phyloP scores from a whole-genome alignment of 164 flowering plant species.

The Vitis amurensis region DNA sequence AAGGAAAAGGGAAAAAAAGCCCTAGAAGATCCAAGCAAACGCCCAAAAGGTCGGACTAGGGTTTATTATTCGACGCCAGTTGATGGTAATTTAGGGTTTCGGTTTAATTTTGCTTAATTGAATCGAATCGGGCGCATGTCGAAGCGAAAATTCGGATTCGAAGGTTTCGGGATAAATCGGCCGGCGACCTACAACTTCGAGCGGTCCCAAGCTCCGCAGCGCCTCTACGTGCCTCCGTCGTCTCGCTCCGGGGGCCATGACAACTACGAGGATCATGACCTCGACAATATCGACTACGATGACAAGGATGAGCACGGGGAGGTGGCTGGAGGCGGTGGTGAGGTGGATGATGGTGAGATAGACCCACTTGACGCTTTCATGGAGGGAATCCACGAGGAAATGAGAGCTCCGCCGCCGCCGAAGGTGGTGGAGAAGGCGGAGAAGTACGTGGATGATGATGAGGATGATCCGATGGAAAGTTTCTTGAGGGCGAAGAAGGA shows the following conservation, averaged over 20 bases:
- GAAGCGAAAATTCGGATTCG: constrained; percentile 94
- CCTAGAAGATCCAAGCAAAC: not conserved
- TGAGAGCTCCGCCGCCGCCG: constrained; percentile 61
- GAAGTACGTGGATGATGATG: constrained; percentile 71
- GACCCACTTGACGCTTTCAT: constrained; percentile 98
- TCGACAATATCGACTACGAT: constrained; percentile 84
- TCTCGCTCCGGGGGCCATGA: constrained; percentile 57
- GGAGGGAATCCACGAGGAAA: constrained; percentile 92
- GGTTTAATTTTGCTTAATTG: not conserved
- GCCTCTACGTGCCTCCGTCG: constrained; percentile 84
- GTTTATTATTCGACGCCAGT: not conserved
- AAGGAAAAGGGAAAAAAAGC: not conserved
- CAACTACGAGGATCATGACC: constrained; percentile 67
- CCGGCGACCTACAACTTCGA: constrained; percentile 86
- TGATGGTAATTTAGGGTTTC: constrained; percentile 9
- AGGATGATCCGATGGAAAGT: constrained; percentile 94
- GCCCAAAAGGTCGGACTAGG: not conserved
- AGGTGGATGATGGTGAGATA: constrained; percentile 54
- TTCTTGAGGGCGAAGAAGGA: constrained; percentile 91
- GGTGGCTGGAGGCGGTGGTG: constrained; percentile 17
- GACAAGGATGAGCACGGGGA: constrained; percentile 30
- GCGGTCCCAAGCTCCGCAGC: constrained; percentile 75
- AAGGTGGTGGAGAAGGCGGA: constrained; percentile 60
- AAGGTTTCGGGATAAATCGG: constrained; percentile 88
- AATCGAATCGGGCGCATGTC: constrained; percentile 48